phyloP scores from a whole-genome alignment of 805 yeast species.

The Lachancea sp. region DNA sequence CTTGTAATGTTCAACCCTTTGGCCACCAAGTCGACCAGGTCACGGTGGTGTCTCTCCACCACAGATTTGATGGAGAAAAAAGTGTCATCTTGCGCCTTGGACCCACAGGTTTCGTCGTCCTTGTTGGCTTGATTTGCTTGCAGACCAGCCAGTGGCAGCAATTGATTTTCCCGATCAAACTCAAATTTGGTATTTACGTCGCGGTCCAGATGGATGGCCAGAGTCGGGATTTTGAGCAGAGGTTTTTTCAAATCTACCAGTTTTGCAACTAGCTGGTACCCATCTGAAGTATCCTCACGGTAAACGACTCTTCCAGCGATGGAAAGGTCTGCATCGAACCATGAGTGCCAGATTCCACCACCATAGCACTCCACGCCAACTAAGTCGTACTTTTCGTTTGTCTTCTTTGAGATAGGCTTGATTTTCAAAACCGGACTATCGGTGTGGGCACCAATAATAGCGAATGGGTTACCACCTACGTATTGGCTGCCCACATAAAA shows the following conservation, averaged over 20 bases:
- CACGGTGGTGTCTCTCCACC: conserved; percentile 68
- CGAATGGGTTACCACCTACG: conserved; percentile 71
- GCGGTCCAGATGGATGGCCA: conserved; percentile 87
- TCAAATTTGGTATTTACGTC: conserved; percentile 73
- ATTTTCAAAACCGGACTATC: conserved; percentile 87
- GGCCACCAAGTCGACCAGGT: conserved; percentile 64
- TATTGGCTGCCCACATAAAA: conserved; percentile 73
- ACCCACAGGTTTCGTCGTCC: conserved; percentile 38
- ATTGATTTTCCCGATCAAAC: conserved; percentile 81
- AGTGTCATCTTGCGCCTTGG: conserved; percentile 44
- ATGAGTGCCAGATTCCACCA: conserved; percentile 92
- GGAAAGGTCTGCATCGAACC: conserved; percentile 93
- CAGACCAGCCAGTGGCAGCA: conserved; percentile 80
- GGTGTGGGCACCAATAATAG: conserved; percentile 93
- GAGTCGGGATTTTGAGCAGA: conserved; percentile 81
- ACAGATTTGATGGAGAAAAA: conserved; percentile 61
- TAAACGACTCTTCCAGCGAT: conserved; percentile 87
- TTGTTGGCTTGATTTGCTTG: conserved; percentile 13
- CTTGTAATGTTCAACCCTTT: conserved; percentile 47
- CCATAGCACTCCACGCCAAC: conserved; percentile 94
- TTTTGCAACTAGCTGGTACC: conserved; percentile 42
- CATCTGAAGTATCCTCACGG: conserved; percentile 39
- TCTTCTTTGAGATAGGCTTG: conserved; percentile 75
- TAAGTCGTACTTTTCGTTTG: conserved; percentile 71
- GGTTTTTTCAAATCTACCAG: conserved; percentile 80